Base-by-base conservation (phyloP, 2,329 filamentous ascomycete genomes). In the Alternaria brassicae region DNA sequence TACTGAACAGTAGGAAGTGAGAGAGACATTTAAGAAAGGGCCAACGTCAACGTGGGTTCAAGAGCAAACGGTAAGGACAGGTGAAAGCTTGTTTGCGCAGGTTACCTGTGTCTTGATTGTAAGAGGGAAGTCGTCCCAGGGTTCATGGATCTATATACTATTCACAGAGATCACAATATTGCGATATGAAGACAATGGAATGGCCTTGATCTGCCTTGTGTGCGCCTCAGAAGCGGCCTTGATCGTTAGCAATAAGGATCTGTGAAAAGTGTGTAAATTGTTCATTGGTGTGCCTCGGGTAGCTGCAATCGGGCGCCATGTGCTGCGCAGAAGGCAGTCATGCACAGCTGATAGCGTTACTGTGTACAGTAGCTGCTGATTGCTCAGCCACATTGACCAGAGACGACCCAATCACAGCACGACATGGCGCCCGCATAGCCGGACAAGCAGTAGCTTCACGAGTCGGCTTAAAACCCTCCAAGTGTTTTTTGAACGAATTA, bases 1-100 rank as follows among this genome's bases (percentile, higher is more conserved):
- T 58, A 45, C 5, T 47, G 58, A 3, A 48, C 19, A 23, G 57
- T 27, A 34, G 59, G 27, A 57, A 47, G 49, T 65, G 56, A 58
- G 21, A 56, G 44, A 47, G 60, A 56, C 66, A 70, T 70, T 25
- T 36, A 28, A 36, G 62, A 34, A 56, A 27, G 40, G 53, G 40
- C 53, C 19, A 55, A 57, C 30, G 42, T 17, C 13, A 17, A 17
- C 5, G 19, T 45, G 51, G 7, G 28, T 53, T 15, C n/a, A 54
- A 25, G 51, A 42, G 19, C 45, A 57, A 61, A 53, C 57, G 30
- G 49, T 28, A 48, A 37, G 3, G 32, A 58, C 41, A 44, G 32
- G 25, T 49, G 36, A 44, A 54, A 44, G 41, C 37, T 53, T 28
- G 36, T 47, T 53, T 58, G 21, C 13, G 47, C 3, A 54, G 30